These are phyloP conservation scores for Thuidium tamariscinum DNA, from an alignment of 225 moss, liverwort and hornwort species.

Conservation along the genomic window DNA sequence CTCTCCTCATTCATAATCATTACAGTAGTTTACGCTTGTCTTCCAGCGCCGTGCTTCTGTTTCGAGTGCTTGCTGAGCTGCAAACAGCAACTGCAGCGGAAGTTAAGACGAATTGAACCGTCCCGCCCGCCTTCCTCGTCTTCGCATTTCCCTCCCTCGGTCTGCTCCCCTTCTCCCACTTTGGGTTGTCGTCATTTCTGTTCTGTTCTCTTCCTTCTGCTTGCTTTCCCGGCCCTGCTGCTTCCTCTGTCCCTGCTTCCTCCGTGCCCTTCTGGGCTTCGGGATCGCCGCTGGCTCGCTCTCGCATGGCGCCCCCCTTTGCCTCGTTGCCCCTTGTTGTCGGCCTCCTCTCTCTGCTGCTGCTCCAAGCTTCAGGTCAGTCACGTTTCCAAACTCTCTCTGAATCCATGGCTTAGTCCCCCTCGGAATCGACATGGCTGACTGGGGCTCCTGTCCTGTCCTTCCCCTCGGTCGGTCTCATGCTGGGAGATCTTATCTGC, in stretches of 20 bases:
- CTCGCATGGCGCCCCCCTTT: constrained; percentile 14
- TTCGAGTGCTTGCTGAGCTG: not conserved
- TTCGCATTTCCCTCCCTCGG: not conserved
- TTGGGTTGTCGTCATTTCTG: not conserved
- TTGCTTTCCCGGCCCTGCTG: not conserved
- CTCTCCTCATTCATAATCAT: not conserved
- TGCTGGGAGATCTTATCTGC: constrained; percentile 12
- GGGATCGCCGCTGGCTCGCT: constrained; percentile 13
- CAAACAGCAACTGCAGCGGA: not conserved
- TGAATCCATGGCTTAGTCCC: not conserved
- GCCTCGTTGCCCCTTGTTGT: not conserved
- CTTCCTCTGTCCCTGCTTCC: not conserved
- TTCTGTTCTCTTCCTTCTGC: no score
- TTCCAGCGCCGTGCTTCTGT: not conserved
- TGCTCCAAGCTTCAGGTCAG: constrained; percentile 12
- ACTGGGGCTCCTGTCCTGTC: not conserved
- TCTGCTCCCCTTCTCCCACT: not conserved
- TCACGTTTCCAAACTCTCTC: not conserved
- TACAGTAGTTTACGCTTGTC: not conserved
- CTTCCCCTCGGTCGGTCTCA: not conserved
- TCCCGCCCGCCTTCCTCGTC: not conserved
- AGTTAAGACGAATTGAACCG: not conserved
- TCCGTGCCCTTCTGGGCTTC: constrained; percentile 2
- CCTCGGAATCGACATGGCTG: not conserved
- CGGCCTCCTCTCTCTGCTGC: constrained; percentile 8